Conservation (phyloP, 2,329 filamentous ascomycete genomes). For the Fusarium zealandicum region DNA sequence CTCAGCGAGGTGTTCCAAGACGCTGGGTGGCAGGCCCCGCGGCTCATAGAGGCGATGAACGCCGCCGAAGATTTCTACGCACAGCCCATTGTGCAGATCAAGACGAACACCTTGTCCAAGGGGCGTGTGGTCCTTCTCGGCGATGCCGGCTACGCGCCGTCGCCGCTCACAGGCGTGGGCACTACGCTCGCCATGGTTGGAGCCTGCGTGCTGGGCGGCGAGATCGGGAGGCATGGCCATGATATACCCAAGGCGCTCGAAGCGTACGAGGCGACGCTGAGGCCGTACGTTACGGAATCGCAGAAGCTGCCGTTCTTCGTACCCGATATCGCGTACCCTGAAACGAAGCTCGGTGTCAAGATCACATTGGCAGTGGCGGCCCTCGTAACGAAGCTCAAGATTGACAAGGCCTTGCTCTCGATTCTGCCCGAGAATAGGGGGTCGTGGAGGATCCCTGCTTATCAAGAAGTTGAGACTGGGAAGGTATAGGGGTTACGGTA, state of each 20-base stretch:
- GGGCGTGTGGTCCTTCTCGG: slow-evolving; percentile 55
- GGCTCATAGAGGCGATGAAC: slow-evolving; percentile 48
- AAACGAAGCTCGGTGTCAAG: slow-evolving; percentile 41
- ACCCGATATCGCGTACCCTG: slow-evolving; percentile 37
- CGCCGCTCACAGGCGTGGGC: slow-evolving; percentile 57
- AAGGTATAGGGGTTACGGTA: background rate
- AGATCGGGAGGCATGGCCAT: slow-evolving; percentile 42
- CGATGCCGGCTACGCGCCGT: slow-evolving; percentile 58
- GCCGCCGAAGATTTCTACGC: slow-evolving; percentile 54
- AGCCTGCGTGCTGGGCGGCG: slow-evolving; percentile 60
- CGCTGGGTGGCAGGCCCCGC: slow-evolving; percentile 54
- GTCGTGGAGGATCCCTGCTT: slow-evolving; percentile 22
- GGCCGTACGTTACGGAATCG: slow-evolving; percentile 49
- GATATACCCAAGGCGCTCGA: slow-evolving; percentile 43
- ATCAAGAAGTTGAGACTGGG: background rate
- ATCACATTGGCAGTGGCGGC: slow-evolving; percentile 27
- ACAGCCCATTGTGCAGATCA: slow-evolving; percentile 53
- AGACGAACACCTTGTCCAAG: slow-evolving; percentile 45
- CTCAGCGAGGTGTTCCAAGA: slow-evolving; percentile 51
- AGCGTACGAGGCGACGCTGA: slow-evolving; percentile 51
- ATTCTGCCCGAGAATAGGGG: slow-evolving; percentile 20
- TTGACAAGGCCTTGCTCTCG: slow-evolving; percentile 23
- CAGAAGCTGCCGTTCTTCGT: slow-evolving; percentile 46
- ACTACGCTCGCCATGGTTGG: slow-evolving; percentile 54
- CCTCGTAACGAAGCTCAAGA: slow-evolving; percentile 17